Base-by-base conservation (phyloP, 352 stramenopile genomes). In the Phytophthora melonis region DNA sequence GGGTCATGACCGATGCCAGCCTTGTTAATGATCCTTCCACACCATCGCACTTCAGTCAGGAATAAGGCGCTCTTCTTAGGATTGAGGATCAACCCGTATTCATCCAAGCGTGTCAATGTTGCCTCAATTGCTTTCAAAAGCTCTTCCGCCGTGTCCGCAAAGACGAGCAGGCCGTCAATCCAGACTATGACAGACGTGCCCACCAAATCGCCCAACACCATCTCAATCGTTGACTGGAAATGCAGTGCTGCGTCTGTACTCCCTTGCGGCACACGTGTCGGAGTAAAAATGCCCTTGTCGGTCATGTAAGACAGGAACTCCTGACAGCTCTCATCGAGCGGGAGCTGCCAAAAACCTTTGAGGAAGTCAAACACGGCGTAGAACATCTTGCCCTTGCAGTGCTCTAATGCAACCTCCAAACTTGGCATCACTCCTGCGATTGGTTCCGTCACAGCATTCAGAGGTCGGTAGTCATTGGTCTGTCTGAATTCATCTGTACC, bases 141-240 rank as follows among this genome's bases (percentile, higher is more conserved):
- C 13, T 63, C 50, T 1, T 73, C 54, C 23, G 5, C 27, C 23
- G 36, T 61, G 6, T 72, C 59, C 5, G 54, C 72, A 23, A 62
- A 78, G 21, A 72, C 34, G 1, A 78, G 27, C 32, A 78, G 10
- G 45, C 78, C 75, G 21, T 80, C 75, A 13, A 82, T 80, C 70
- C 41, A 81, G 0, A 82, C 66, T 11, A 79, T 21, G 3, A 59
- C 49, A 54, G 19, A 59, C 2, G 39, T 60, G n/a, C 19, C 11
- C 9, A 67, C 59, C 10, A 41, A 19, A n/a, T 63, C 39, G 2
- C 13, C 16, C 3, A 79, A 5, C 9, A 74, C 56, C 39, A 58
- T 55, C 16, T 82, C 34, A 4, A 70, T 53, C 8, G 47, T 72
- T 9, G 21, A 58, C 18, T 77, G 63, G 21, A 77, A 66, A 54